A percentile compares a stretch with the other conserved stretches of the same genome.
phyloP scores from a whole-genome alignment of 805 yeast genomes.

The Suhomyces sp. region DNA sequence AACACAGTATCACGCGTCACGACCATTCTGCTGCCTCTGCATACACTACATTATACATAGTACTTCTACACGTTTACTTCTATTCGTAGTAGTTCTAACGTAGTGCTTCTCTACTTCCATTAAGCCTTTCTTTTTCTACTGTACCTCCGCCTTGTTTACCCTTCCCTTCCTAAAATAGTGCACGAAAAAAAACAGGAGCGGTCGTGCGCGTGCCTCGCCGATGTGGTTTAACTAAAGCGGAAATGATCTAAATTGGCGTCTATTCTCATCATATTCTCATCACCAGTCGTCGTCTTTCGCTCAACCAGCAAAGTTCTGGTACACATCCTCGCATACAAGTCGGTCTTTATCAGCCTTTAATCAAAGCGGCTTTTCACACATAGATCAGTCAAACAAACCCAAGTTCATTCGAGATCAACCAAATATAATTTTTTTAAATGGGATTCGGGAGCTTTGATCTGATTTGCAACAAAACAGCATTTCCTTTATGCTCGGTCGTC shows the following conservation, averaged over 20 bases:
- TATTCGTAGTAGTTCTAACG: too few relatives aligned
- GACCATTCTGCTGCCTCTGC: too few relatives aligned
- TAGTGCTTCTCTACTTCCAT: too few relatives aligned
- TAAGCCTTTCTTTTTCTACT: too few relatives aligned
- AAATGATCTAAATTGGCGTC: neutral
- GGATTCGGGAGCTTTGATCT: slow-evolving; percentile 61
- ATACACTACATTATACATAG: neutral
- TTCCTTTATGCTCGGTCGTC: slow-evolving; percentile 79
- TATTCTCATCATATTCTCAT: neutral
- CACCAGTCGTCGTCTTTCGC: neutral
- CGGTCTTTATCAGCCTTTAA: neutral
- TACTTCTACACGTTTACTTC: neutral
- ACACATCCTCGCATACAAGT: neutral
- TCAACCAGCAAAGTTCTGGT: neutral
- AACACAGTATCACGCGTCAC: too few relatives aligned
- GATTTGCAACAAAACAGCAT: slow-evolving; percentile 64
- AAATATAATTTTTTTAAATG: slow-evolving; percentile 35
- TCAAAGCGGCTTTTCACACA: neutral
- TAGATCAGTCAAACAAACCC: neutral
- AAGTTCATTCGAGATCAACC: neutral
- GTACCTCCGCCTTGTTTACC: neutral
- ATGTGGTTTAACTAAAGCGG: neutral
- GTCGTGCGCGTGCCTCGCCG: neutral
- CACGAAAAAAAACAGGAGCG: neutral
- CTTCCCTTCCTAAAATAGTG: neutral